Evolutionary conservation across 331 rosid genomes (phyloP).

Genomic region (Malus hybrid): DNA sequence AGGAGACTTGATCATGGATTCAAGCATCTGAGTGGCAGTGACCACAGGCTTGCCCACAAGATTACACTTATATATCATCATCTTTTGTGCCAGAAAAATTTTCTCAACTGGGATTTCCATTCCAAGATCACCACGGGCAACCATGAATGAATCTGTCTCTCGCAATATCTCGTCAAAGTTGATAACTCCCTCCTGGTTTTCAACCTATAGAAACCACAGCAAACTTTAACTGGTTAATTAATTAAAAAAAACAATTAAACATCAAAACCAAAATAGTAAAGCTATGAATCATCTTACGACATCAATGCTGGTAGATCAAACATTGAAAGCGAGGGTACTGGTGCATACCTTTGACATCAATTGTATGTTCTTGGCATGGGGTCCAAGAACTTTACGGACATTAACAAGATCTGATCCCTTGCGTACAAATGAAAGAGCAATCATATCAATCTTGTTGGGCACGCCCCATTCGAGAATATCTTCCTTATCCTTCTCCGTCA

Average conservation of each 20-base stretch:
- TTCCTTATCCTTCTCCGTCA: slow-evolving; percentile 80
- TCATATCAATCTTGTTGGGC: slow-evolving; percentile 81
- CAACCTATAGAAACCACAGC: slow-evolving; percentile 54
- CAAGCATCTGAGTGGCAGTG: slow-evolving; percentile 95
- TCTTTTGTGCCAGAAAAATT: slow-evolving; percentile 91
- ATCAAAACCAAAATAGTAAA: neutral
- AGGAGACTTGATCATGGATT: slow-evolving; percentile 86
- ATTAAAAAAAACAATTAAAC: neutral
- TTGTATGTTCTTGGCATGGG: slow-evolving; percentile 69
- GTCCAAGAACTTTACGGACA: slow-evolving; percentile 83
- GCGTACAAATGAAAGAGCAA: slow-evolving; percentile 89
- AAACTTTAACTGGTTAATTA: slow-evolving; percentile 14
- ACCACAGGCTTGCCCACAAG: slow-evolving; percentile 95
- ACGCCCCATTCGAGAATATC: slow-evolving; percentile 84
- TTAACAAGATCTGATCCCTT: slow-evolving; percentile 84
- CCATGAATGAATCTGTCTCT: slow-evolving; percentile 97
- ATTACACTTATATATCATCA: slow-evolving; percentile 98
- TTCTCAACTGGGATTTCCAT: slow-evolving; percentile 99
- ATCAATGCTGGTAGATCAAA: neutral
- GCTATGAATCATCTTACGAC: neutral
- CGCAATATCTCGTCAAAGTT: slow-evolving; percentile 95
- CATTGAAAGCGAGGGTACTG: slow-evolving; percentile 8
- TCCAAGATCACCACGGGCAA: slow-evolving; percentile 99
- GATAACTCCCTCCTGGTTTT: slow-evolving; percentile 95
- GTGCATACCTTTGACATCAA: slow-evolving; percentile 87